phyloP scores from a whole-genome alignment of 352 stramenopile genomes.

The Globisporangium irregulare region DNA sequence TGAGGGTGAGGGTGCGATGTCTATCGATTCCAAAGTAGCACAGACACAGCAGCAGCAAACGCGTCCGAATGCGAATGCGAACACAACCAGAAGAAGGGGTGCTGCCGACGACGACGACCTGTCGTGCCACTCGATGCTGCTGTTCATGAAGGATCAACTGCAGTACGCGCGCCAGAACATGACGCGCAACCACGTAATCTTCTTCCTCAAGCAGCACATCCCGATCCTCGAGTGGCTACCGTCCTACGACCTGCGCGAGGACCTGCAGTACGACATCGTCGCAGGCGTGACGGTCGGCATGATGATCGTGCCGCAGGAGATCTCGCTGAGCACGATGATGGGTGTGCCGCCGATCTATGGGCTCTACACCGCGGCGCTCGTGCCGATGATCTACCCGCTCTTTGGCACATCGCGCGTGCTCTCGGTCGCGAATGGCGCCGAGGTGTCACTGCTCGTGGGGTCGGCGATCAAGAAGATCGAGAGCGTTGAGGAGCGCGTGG shows the following conservation, averaged over 20 bases:
- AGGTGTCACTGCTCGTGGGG: constrained; percentile 57
- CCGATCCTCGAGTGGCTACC: constrained; percentile 63
- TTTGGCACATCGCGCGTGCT: constrained; percentile 83
- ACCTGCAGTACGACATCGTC: constrained; percentile 56
- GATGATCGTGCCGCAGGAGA: constrained; percentile 89
- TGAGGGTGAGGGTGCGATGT: not conserved
- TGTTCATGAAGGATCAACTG: constrained; percentile 1
- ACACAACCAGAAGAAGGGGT: constrained; percentile 1
- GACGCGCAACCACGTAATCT: constrained; percentile 26
- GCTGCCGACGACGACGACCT: constrained; percentile 23
- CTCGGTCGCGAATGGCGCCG: constrained; percentile 71
- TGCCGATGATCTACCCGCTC: constrained; percentile 85
- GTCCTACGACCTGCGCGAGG: constrained; percentile 46
- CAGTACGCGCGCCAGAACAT: constrained; percentile 22
- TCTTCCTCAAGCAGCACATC: constrained; percentile 45
- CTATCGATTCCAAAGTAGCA: not conserved
- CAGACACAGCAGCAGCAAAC: not conserved
- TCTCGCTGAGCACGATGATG: constrained; percentile 89
- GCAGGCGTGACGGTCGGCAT: constrained; percentile 66
- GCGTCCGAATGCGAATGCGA: not conserved
- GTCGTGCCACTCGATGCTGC: constrained; percentile 11
- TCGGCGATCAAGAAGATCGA: constrained; percentile 66
- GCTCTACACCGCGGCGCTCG: constrained; percentile 82
- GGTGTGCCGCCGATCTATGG: constrained; percentile 85
- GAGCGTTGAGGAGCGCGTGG: constrained; percentile 46